Evolutionary conservation across 495 filamentous ascomycete species (phyloP).

Genomic region (Thermothielavioides terrestris): DNA sequence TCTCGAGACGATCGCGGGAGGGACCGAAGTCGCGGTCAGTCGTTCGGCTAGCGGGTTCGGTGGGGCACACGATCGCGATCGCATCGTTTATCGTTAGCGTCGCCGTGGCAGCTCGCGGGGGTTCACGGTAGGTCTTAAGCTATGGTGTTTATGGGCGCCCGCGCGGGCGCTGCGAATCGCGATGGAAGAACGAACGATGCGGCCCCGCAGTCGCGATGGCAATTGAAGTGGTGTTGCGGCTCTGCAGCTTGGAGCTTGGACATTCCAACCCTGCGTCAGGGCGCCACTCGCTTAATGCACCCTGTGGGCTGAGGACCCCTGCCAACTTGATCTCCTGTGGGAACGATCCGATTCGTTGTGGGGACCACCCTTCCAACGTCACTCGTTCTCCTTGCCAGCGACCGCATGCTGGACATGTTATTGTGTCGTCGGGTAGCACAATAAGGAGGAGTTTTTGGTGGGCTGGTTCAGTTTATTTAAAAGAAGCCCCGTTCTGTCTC

Average conservation of each 20-base stretch:
- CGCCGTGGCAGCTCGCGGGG: background rate
- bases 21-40: constrained; percentile 1
- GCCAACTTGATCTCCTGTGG: background rate
- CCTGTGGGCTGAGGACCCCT: too few relatives aligned
- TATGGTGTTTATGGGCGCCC: background rate
- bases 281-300: background rate
- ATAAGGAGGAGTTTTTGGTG: too few relatives aligned
- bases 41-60: background rate
- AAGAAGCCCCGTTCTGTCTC: too few relatives aligned
- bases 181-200: background rate
- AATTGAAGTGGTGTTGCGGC: constrained; percentile 9
- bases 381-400: too few relatives aligned
- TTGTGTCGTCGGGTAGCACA: too few relatives aligned
- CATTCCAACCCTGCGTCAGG: background rate
- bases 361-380: too few relatives aligned
- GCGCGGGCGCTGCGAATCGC: background rate
- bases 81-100: constrained; percentile 9
- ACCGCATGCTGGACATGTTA: too few relatives aligned
- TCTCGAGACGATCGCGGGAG: background rate
- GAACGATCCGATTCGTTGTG: background rate
- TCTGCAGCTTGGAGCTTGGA: constrained; percentile 10
- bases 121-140: background rate
- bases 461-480: too few relatives aligned
- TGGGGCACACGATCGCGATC: constrained; percentile 4
- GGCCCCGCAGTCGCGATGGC: background rate